These are phyloP conservation scores for Penicillium sp. DNA, from an alignment of 2,329 filamentous ascomycete genomes.

Conservation along the genomic window DNA sequence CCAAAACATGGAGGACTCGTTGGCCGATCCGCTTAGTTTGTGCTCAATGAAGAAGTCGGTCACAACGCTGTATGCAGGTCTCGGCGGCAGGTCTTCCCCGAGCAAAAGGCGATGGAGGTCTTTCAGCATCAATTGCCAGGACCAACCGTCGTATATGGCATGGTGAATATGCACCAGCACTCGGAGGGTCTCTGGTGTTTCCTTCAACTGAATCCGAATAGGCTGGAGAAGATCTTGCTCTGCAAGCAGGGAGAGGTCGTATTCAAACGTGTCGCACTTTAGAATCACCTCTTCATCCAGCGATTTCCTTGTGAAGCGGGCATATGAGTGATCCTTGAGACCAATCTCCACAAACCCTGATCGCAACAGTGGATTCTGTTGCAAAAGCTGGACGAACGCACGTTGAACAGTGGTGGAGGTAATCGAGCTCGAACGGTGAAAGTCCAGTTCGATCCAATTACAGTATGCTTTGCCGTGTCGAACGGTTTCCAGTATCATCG, in stretches of 20 bases:
- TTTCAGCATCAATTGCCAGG: slow-evolving; percentile 66
- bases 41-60: slow-evolving; percentile 46
- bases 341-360: slow-evolving; percentile 64
- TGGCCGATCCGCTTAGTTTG: slow-evolving; percentile 28
- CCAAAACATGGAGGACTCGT: slow-evolving; percentile 62
- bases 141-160: slow-evolving; percentile 91
- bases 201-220: slow-evolving; percentile 56
- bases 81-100: slow-evolving; percentile 25
- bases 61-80: slow-evolving; percentile 61
- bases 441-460: slow-evolving; percentile 68
- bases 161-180: slow-evolving; percentile 66
- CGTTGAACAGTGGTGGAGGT: slow-evolving; percentile 41
- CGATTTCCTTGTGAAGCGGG: slow-evolving; percentile 60
- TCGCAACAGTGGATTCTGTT: slow-evolving; percentile 63
- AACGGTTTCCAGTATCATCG: slow-evolving; percentile 74
- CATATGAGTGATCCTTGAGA: slow-evolving; percentile 47
- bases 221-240: slow-evolving; percentile 53
- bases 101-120: slow-evolving; percentile 58
- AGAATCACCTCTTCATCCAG: slow-evolving; percentile 47
- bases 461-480: slow-evolving; percentile 61
- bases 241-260: slow-evolving; percentile 33
- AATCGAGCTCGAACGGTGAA: slow-evolving; percentile 37
- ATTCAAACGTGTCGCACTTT: slow-evolving; percentile 38
- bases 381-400: slow-evolving; percentile 50
- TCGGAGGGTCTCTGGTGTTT: slow-evolving; percentile 18